Evolutionary conservation across 2,329 filamentous ascomycete genomes (phyloP).

Genomic region (Neurospora sp.): DNA sequence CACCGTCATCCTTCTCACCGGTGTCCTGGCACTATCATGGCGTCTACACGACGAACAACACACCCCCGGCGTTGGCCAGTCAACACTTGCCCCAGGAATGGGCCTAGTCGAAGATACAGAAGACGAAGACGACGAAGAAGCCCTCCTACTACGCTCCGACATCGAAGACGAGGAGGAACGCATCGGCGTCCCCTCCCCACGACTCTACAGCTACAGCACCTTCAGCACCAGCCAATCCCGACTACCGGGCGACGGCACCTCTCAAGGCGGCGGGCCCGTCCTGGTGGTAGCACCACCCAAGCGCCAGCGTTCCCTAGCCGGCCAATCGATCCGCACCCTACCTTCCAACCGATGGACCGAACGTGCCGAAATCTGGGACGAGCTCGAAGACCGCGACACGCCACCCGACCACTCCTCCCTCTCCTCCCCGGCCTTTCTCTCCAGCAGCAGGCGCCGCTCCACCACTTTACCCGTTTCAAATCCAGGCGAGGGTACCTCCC

Average conservation of each 20-base stretch:
- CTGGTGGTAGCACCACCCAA: conserved; percentile 23
- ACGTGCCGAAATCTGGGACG: conserved; percentile 75
- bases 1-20: conserved; percentile 73
- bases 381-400: conserved; percentile 64
- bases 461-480: conserved; percentile 33
- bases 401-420: conserved; percentile 17
- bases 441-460: conserved; percentile 31
- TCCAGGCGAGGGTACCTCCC: conserved; percentile 29
- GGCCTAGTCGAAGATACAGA: conserved; percentile 65
- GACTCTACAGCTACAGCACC: conserved; percentile 34
- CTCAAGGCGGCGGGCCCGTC: neutral
- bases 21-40: conserved; percentile 89
- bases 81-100: conserved; percentile 69
- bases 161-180: conserved; percentile 30
- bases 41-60: conserved; percentile 71
- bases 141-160: conserved; percentile 40
- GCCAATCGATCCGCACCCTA: conserved; percentile 7
- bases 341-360: conserved; percentile 50
- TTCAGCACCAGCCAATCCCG: conserved; percentile 22
- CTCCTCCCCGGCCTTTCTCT: conserved; percentile 18
- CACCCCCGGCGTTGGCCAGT: conserved; percentile 49
- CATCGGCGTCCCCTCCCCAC: conserved; percentile 4
- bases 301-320: conserved; percentile 20
- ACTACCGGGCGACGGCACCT: neutral
- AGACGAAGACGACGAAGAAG: conserved; percentile 52